Conservation (phyloP, 345 rosid genomes). For the Hibiscus tridactylites region DNA sequence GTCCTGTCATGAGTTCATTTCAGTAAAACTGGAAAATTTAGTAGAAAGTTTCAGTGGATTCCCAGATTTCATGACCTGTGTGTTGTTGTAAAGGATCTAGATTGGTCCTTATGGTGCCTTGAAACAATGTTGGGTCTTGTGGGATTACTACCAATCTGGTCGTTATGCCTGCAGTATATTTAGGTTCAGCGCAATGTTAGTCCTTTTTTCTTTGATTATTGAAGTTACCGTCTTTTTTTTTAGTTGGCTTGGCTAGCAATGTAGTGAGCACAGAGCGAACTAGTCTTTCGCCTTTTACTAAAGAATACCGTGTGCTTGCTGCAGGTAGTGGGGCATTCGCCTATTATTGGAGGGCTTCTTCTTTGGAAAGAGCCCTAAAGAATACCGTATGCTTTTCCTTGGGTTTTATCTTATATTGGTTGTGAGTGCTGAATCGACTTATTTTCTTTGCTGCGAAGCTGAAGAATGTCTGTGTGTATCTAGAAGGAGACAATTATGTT, state of each 20-base stretch:
- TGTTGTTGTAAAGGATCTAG: conserved; percentile 73
- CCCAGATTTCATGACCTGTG: conserved; percentile 65
- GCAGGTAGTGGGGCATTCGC: neutral
- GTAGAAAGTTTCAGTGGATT: conserved; percentile 12
- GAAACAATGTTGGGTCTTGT: no score
- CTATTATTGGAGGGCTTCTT: neutral
- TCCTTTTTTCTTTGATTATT: no score
- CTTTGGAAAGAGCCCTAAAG: no score
- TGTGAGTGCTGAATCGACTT: no score
- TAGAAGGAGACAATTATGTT: neutral
- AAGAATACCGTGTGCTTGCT: conserved; percentile 33
- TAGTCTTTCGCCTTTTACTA: conserved; percentile 48
- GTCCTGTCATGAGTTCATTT: conserved; percentile 20
- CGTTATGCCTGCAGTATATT: conserved; percentile 43
- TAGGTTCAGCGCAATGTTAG: conserved; percentile 41
- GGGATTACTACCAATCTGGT: no score
- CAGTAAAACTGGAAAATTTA: neutral
- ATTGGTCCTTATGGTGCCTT: conserved; percentile 60
- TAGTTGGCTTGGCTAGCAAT: no score
- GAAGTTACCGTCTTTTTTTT: no score
- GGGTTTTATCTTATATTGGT: no score
- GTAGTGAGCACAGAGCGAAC: conserved; percentile 20
- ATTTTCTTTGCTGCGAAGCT: conserved; percentile 25
- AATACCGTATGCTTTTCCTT: conserved; percentile 32
- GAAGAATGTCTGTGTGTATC: conserved; percentile 69